Conservation (phyloP, 1,284 basidiomycete species). For the Xerocomus subilludens region DNA sequence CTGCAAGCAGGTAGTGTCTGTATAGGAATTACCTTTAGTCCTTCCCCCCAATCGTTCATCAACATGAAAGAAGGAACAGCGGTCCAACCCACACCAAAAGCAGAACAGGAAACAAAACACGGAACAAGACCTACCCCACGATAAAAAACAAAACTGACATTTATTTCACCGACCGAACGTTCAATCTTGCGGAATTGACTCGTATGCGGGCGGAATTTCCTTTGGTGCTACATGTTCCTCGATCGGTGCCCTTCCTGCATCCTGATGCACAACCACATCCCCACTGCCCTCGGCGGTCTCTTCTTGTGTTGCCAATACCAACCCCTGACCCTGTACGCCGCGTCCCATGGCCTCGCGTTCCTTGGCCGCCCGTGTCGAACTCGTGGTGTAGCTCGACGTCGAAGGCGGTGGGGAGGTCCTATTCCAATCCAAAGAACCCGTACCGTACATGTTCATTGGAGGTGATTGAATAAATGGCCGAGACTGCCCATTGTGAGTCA, state of each 20-base stretch:
- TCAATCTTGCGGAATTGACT: constrained; percentile 47
- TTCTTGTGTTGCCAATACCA: constrained; percentile 42
- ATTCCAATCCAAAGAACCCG: constrained; percentile 40
- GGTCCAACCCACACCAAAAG: neutral
- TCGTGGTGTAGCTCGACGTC: constrained; percentile 35
- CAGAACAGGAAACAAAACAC: neutral
- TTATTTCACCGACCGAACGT: neutral
- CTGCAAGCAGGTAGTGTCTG: constrained; percentile 16
- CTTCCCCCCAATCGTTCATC: constrained; percentile 4
- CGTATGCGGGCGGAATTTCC: constrained; percentile 52
- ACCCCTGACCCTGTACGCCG: constrained; percentile 28
- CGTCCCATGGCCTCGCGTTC: constrained; percentile 41
- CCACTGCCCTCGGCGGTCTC: constrained; percentile 44
- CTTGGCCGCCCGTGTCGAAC: constrained; percentile 31
- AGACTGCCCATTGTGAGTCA: constrained; percentile 16
- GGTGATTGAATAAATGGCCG: constrained; percentile 26
- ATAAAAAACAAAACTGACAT: neutral
- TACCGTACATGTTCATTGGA: constrained; percentile 30
- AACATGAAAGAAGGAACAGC: neutral
- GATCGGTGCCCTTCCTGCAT: constrained; percentile 45
- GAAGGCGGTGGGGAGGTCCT: constrained; percentile 40
- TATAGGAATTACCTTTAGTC: neutral
- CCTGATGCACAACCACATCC: constrained; percentile 50
- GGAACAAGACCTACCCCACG: neutral
- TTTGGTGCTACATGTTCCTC: constrained; percentile 38